Percentiles rank a stretch among this genome's conserved stretches.
These are phyloP conservation scores for Rhodotorula sp. DNA, from an alignment of 1,284 basidiomycete species.

Conservation along the genomic window DNA sequence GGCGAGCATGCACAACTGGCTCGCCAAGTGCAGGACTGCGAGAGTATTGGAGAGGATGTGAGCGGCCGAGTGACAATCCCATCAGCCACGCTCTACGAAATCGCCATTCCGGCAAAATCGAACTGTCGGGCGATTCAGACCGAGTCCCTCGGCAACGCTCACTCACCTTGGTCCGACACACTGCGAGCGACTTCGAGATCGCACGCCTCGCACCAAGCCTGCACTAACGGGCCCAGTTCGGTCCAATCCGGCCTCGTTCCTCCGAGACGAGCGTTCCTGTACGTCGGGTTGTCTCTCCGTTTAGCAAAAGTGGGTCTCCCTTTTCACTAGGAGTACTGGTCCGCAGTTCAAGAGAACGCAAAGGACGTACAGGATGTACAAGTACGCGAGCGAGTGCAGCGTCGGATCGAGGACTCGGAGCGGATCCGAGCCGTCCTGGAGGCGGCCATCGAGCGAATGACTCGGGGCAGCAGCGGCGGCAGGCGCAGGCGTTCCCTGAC, in stretches of 20 bases:
- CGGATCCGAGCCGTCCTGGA: slow-evolving; percentile 55
- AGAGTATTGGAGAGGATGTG: not conserved
- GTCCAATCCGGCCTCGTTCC: slow-evolving; percentile 57
- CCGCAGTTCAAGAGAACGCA: not conserved
- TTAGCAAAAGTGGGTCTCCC: not conserved
- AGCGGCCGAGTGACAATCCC: too few relatives aligned
- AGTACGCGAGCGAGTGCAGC: slow-evolving; percentile 61
- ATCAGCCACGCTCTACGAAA: too few relatives aligned
- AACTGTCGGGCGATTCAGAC: not conserved
- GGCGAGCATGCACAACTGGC: slow-evolving; percentile 54
- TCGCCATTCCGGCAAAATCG: not conserved
- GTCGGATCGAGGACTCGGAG: slow-evolving; percentile 59
- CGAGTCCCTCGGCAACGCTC: not conserved
- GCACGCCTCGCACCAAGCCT: slow-evolving; percentile 61
- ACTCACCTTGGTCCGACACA: slow-evolving; percentile 66
- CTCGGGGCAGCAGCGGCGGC: not conserved
- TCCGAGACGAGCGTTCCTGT: slow-evolving; percentile 48
- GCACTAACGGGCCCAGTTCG: slow-evolving; percentile 54
- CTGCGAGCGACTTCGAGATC: slow-evolving; percentile 61
- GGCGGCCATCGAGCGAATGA: slow-evolving; percentile 8
- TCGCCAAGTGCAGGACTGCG: slow-evolving; percentile 56
- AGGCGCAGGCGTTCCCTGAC: not conserved
- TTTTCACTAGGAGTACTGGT: not conserved
- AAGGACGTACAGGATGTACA: slow-evolving; percentile 66
- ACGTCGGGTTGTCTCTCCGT: too few relatives aligned